A percentile compares a stretch with the other conserved stretches of the same genome.
Evolutionary conservation across 2,329 filamentous ascomycete genomes (phyloP).

Genomic region (Penicillium decumbens): DNA sequence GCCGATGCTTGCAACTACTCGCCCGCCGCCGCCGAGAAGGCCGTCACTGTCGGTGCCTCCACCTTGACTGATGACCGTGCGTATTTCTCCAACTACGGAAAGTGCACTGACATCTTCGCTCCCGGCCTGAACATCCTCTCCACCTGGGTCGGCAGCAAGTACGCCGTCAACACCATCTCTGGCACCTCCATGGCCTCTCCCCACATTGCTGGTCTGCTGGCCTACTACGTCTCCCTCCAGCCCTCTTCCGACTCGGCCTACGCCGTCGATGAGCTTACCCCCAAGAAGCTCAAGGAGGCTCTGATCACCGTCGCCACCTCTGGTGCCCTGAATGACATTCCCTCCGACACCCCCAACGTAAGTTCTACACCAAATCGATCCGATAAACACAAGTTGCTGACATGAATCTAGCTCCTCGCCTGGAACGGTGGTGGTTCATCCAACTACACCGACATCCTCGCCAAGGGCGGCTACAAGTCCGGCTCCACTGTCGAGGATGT

Average conservation of each 20-base stretch:
- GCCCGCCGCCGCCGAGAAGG: slow-evolving; percentile 83
- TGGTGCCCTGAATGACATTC: slow-evolving; percentile 74
- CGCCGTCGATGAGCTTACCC: slow-evolving; percentile 81
- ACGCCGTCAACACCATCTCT: slow-evolving; percentile 97
- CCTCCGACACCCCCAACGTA: slow-evolving; percentile 77
- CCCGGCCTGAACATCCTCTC: slow-evolving; percentile 95
- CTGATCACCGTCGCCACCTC: slow-evolving; percentile 78
- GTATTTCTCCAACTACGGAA: slow-evolving; percentile 99
- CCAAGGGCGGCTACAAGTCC: slow-evolving; percentile 65
- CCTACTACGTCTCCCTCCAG: slow-evolving; percentile 97
- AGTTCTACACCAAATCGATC: slow-evolving; percentile 27
- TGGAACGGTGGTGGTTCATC: slow-evolving; percentile 96
- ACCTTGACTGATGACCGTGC: slow-evolving; percentile 91
- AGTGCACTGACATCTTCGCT: slow-evolving; percentile 99
- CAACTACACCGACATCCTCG: slow-evolving; percentile 83
- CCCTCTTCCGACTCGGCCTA: slow-evolving; percentile 85
- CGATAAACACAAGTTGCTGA: slow-evolving; percentile 20
- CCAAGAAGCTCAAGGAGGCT: slow-evolving; percentile 87
- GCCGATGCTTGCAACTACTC: slow-evolving; percentile 99
- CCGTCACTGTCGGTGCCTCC: slow-evolving; percentile 92
- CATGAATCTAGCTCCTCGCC: slow-evolving; percentile 63
- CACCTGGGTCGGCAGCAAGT: slow-evolving; percentile 96
- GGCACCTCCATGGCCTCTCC: slow-evolving; percentile 99
- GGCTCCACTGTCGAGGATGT: slow-evolving; percentile 29
- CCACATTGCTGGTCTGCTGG: slow-evolving; percentile 90